Evolutionary conservation across 768 basidiomycete species (phyloP), one percentile per base, ranked within the genome.

Genomic region (Asterophora lycoperdoides): DNA sequence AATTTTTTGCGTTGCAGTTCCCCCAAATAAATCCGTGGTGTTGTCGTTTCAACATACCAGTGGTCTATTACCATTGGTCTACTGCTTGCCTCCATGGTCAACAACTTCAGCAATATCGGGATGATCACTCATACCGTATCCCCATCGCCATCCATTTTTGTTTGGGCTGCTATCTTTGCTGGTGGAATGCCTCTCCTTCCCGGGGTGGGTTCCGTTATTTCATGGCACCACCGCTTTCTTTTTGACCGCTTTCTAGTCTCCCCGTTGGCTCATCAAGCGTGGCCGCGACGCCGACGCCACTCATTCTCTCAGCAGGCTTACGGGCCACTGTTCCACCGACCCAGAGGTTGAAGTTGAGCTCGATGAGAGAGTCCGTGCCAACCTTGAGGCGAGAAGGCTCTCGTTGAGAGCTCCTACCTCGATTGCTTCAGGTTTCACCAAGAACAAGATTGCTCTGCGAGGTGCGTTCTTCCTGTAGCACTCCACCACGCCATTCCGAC

Each of bases 31-130:
- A 79, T 88, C 49, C 83, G 87, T 60, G 87, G 87, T 46, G 74
- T 82, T 8, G 69, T 89, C 58, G 84, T 89, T 39, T 76, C 80
- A 19, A 68, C 71, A 29, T 86, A 86, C 61, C 84, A 86, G 60
- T 89, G 79, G 75, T 78, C 78, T 44, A 85, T 76, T 43, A 89
- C 89, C 30, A 79, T 91, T 55, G 90, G 89, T 57, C 70, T 89
- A 42, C 72, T 89, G 37, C 71, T 89, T 44, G 84, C 87, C 20
- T 62, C 84, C 44, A 68, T 84, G 56, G 73, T 89, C 66, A 79
- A 80, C 65, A 80, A 87, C 58, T 74, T 74, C 26, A 88, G 23
- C 70, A 86, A 65, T 51, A 73, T 51, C 70, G 75, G 33, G 48
- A 64, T 8, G 64, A 76, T 51, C 69, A 78, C 49, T 71, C 84